Base-by-base conservation (phyloP, 2,329 filamentous ascomycete genomes). In the Aspergillus tamarii region DNA sequence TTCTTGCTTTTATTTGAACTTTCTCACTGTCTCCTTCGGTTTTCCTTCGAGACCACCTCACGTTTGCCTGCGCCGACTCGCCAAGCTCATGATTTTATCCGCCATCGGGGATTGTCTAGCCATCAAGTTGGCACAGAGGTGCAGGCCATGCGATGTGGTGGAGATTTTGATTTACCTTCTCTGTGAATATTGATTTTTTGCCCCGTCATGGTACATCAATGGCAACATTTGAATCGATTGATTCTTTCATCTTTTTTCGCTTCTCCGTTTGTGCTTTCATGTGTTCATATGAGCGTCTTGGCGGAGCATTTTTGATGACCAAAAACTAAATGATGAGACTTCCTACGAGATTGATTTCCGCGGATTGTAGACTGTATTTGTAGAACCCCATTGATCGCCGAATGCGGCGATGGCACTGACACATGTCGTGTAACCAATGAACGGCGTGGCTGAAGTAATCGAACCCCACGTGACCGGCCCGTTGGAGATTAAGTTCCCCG, bases 171-270 rank as follows among this genome's bases (percentile, higher is more conserved):
- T 65, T 50, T 52, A 52, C 62, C 67, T 70, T 58, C 61, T 55
- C 57, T 69, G 69, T 69, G 69, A 62, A 70, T 70, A 70, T 69
- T 70, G 41, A 9, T 64, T 65, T 65, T 36, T 23, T 50, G 36
- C 41, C 46, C 56, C 45, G 52, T 65, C 48, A 32, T 55, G 62
- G 62, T 61, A 58, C 28, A 48, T 30, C 62, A 66, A 61, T 64
- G 61, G 60, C 64, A 70, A 60, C 64, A 68, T 64, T 45, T 61
- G 61, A 68, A 60, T 56, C 57, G 57, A 66, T 66, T 57, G 60
- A 61, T 65, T 64, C 62, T 43, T 43, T 59, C 48, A 58, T 52
- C 34, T 36, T 61, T 63, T 50, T 61, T 61, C 57, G 53, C 57
- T 61, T 54, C 64, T 62, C 59, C 48, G 61, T 23, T 60, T 63